These are phyloP conservation scores for Hydrangea macrophylla DNA, from an alignment of 148 eudicot species.

Conservation along the genomic window DNA sequence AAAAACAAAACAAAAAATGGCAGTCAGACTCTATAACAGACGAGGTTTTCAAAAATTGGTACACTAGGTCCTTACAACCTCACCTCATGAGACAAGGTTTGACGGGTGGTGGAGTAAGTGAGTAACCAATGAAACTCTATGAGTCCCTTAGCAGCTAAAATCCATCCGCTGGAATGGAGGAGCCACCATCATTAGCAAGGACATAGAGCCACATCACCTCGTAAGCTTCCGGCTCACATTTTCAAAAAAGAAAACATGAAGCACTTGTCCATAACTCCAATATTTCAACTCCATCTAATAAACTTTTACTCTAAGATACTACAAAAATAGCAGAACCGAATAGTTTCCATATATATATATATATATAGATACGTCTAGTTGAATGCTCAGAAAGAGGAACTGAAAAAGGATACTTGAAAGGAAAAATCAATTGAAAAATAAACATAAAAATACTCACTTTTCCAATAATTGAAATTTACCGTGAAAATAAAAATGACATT, in stretches of 20 bases:
- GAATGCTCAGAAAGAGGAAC: too few species aligned
- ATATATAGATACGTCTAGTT: too few species aligned
- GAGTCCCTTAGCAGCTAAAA: background rate
- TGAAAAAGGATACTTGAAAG: too few species aligned
- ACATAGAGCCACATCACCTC: background rate
- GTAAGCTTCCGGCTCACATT: background rate
- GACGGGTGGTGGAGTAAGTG: background rate
- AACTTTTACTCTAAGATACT: background rate
- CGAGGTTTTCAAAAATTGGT: too few species aligned
- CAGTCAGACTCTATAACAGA: background rate
- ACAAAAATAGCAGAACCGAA: background rate
- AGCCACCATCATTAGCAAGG: background rate
- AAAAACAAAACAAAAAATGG: slow-evolving; percentile 7
- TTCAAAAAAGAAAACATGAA: background rate
- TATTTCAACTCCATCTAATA: background rate
- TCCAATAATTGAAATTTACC: too few species aligned
- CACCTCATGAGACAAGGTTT: background rate
- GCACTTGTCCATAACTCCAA: too few species aligned
- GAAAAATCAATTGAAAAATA: too few species aligned
- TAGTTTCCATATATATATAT: too few species aligned
- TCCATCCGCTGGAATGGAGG: slow-evolving; percentile 1
- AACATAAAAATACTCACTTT: too few species aligned
- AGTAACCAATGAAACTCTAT: background rate
- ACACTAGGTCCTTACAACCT: background rate
- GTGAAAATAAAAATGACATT: too few species aligned